Base-by-base conservation (phyloP, 768 basidiomycete species). In the Tricholoma terreum region DNA sequence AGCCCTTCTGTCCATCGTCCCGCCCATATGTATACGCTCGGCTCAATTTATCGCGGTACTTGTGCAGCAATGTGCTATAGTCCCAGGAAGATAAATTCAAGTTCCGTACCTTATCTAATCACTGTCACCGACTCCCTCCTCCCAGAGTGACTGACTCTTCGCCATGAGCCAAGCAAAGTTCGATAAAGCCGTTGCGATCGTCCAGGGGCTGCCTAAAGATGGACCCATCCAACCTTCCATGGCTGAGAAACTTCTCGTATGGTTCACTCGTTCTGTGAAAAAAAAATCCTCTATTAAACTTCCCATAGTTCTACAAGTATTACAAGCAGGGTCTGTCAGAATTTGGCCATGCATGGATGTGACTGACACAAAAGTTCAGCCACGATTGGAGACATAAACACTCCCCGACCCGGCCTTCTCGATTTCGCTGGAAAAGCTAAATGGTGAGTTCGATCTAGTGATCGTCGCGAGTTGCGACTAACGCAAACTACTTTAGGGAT, bases 401-500 rank as follows among this genome's bases (percentile, higher is more conserved):
- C 75, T 52, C 0, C 71, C 22, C 75, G 81, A 22, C 90, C 90
- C 43, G 91, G 92, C 43, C 57, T 94, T 75, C 69, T 97, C 36
- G 92, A 96, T 70, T 95, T 97, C 67, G 73, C 76, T 19, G 95
- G 88, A 62, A 94, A 90, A 75, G 87, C 85, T 61, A 98, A 98
- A 79, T 96, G 94, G 93, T 93, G 51, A 60, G 74, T 62, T 73
- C 53, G 19, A 59, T 51, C 33, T 34, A 50, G 35, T 58, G 48
- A 55, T 56, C 61, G 56, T 64, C 21, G 55, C 38, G 14, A 55
- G 35, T 58, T 33, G 54, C 27, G 14, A 27, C 21, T 42, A 22
- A 58, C 22, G 12, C 52, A 34, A 21, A 55, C 56, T 30, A 49
- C 24, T 52, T 17, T 65, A 94, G 93, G 94, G 84, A 91, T 66